A percentile compares a stretch with the other conserved stretches of the same genome.
phyloP scores from a whole-genome alignment of 75 land plant genomes.

The Adiantum capillusveneris region DNA sequence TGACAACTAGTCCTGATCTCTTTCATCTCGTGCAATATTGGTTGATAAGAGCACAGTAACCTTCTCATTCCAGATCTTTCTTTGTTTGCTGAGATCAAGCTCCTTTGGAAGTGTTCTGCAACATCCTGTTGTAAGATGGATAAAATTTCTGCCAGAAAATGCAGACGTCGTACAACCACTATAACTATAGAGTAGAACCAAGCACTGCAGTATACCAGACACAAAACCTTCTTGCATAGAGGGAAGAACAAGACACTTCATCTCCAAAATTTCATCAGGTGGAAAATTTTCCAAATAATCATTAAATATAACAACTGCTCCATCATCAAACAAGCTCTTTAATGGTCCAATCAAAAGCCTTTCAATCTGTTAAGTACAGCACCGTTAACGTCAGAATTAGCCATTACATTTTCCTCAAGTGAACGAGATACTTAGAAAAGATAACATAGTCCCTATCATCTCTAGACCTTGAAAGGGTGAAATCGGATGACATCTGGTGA shows the following conservation, averaged over 20 bases:
- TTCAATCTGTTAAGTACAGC: neutral
- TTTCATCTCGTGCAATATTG: no score
- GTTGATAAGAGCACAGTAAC: neutral
- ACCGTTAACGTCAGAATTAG: no score
- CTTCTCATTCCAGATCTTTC: neutral
- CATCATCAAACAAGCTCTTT: neutral
- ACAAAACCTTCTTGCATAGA: conserved; percentile 10
- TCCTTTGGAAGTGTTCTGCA: neutral
- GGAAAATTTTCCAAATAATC: neutral
- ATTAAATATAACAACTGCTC: neutral
- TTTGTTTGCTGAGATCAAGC: neutral
- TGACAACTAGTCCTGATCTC: no score
- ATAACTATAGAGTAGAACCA: no score
- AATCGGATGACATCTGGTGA: conserved; percentile 11
- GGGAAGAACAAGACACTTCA: conserved; percentile 5
- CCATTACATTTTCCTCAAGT: no score
- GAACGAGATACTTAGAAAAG: no score
- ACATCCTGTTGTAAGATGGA: neutral
- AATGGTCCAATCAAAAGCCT: neutral
- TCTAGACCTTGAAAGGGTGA: conserved; percentile 9
- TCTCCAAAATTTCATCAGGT: neutral
- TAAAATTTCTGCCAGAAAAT: no score
- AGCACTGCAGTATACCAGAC: neutral
- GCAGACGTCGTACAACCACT: no score
- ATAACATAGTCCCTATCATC: no score